These are phyloP conservation scores for Aurinia saxatilis DNA, from an alignment of 345 rosid genomes.

Conservation along the genomic window DNA sequence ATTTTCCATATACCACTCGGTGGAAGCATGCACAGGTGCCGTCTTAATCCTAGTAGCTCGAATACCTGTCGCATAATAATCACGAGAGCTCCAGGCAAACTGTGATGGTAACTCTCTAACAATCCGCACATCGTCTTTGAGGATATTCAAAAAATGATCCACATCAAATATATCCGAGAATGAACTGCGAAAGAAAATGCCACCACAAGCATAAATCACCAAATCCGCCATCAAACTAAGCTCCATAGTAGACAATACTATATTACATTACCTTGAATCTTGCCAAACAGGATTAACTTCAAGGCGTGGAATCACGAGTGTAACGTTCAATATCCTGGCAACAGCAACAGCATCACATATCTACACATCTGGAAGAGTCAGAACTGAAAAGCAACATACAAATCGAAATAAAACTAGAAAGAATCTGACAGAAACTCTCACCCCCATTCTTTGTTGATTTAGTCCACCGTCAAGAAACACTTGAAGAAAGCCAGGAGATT, in stretches of 20 bases:
- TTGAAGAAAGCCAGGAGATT: slow-evolving; percentile 67
- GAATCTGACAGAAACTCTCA: too few relatives aligned
- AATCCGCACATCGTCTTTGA: slow-evolving; percentile 50
- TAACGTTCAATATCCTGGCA: slow-evolving; percentile 82
- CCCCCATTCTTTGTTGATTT: slow-evolving; percentile 98
- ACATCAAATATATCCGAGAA: slow-evolving; percentile 82
- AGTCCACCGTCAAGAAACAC: slow-evolving; percentile 96
- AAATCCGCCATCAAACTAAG: background rate
- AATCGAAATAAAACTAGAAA: too few relatives aligned
- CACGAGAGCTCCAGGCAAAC: slow-evolving; percentile 85
- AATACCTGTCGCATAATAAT: slow-evolving; percentile 90
- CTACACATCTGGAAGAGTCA: too few relatives aligned
- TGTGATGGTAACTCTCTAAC: slow-evolving; percentile 63
- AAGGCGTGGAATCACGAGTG: slow-evolving; percentile 84
- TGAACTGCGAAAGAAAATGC: slow-evolving; percentile 46
- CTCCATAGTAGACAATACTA: slow-evolving; percentile 9
- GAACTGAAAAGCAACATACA: too few relatives aligned
- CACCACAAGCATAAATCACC: slow-evolving; percentile 2
- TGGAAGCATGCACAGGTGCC: slow-evolving; percentile 84
- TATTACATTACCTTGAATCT: slow-evolving; percentile 64
- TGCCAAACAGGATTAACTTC: slow-evolving; percentile 98
- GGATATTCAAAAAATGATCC: slow-evolving; percentile 63
- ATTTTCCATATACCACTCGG: slow-evolving; percentile 81
- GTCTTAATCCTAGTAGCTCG: slow-evolving; percentile 87
- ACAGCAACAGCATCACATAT: slow-evolving; percentile 98